Base-by-base conservation (phyloP, 2,329 filamentous ascomycete species). In the Truncatella angustata region DNA sequence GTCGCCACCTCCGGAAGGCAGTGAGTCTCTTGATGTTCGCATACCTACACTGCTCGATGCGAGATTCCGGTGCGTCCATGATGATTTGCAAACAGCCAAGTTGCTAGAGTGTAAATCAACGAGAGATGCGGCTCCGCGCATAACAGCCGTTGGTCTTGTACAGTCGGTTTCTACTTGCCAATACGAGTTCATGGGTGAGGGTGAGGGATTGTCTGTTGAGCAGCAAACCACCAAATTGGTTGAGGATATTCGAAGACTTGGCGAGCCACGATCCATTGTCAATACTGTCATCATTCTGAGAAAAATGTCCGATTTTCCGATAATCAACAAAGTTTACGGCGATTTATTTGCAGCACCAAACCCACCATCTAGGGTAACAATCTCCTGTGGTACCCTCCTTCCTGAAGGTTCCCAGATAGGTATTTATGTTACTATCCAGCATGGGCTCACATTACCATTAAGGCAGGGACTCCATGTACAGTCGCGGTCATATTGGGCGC, bases 401-500 rank as follows among this genome's bases (percentile, higher is more conserved):
- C 88, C 88, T 0, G 43, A 64, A 0, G 77, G 76, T 9, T 71
- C 78, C 47, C 78, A 85, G 54, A 80, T 86, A 49, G 71, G 89
- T 14, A 79, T 93, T 56, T 75, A 78, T 58, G 66, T 82, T 35
- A 72, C 73, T 1, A 66, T 74, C 3, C 73, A 75, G 21, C 56
- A 63, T 1, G 54, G 54, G 2, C 55, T 68, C 20, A 52, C 56
- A 7, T 54, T 49, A 4, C 49, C 50, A n/a, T 61, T 66, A 28
- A 70, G 88, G 70, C 76, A 78, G 48, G 83, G 82, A 0, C 79
- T 97, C 1, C 94, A 99, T 67, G 92, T 99, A 5, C 94, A 97
- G 70, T 92, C 89, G 3, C 79, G 90, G 35, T 96, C 91, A 10
- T 97, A 97, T 76, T 99, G 94, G 94, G 94, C 94, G 0, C 94